phyloP scores from a whole-genome alignment of 2,329 filamentous ascomycete genomes.

The Fusarium piperis region DNA sequence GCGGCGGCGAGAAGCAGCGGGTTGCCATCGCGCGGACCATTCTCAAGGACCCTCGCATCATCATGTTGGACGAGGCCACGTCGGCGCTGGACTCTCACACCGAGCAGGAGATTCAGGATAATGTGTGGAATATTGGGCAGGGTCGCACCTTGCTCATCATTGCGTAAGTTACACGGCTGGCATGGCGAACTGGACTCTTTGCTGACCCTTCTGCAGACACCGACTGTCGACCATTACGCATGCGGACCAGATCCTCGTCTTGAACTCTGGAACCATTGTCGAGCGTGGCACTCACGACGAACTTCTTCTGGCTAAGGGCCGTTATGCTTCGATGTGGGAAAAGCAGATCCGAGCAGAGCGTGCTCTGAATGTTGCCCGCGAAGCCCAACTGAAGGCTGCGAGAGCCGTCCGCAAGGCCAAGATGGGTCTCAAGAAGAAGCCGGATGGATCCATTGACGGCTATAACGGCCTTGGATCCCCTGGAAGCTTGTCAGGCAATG shows the following conservation, averaged over 20 bases:
- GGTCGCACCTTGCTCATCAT: conserved; percentile 96
- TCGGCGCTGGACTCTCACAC: conserved; percentile 92
- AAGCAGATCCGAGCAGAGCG: conserved; percentile 85
- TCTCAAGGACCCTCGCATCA: conserved; percentile 89
- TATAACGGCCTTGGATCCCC: conserved; percentile 59
- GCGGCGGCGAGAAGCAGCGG: conserved; percentile 91
- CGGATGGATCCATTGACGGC: conserved; percentile 56
- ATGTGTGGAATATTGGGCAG: conserved; percentile 81
- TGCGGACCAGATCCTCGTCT: conserved; percentile 84
- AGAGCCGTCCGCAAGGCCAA: conserved; percentile 59
- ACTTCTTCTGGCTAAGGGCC: conserved; percentile 74
- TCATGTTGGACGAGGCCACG: conserved; percentile 92
- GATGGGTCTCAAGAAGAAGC: conserved; percentile 52
- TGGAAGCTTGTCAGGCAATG: conserved; percentile 51
- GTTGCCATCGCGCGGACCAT: conserved; percentile 94
- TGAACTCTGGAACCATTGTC: conserved; percentile 78
- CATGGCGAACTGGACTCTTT: not conserved
- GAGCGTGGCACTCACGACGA: conserved; percentile 84
- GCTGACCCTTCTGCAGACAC: conserved; percentile 61
- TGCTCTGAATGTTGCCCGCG: conserved; percentile 56
- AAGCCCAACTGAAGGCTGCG: conserved; percentile 49
- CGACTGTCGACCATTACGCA: conserved; percentile 86
- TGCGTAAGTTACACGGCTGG: conserved; percentile 67
- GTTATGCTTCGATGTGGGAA: conserved; percentile 87
- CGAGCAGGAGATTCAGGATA: conserved; percentile 91